These are phyloP conservation scores for Leccinum subrobustum DNA, from an alignment of 1,284 basidiomycete species.

Conservation along the genomic window DNA sequence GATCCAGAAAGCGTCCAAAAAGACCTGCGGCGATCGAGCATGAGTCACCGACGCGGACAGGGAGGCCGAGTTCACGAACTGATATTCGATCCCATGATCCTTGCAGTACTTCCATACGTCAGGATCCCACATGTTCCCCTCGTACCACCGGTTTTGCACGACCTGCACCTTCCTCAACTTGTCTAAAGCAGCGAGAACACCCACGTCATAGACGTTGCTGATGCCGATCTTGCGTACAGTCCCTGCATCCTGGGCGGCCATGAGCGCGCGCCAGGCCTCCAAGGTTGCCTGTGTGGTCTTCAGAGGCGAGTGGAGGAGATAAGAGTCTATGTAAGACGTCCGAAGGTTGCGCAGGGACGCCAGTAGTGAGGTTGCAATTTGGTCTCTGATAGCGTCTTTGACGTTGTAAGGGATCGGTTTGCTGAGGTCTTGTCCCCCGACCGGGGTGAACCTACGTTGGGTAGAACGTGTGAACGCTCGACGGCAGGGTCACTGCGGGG, in stretches of 20 bases:
- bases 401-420: constrained; percentile 75
- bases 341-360: constrained; percentile 65
- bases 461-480: constrained; percentile 3
- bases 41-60: constrained; percentile 5
- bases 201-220: constrained; percentile 73
- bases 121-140: constrained; percentile 75
- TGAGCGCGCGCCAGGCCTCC: constrained; percentile 64
- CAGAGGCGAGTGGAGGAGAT: constrained; percentile 76
- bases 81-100: constrained; percentile 63
- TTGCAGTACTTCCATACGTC: constrained; percentile 56
- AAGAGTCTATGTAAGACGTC: constrained; percentile 70
- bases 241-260: constrained; percentile 59
- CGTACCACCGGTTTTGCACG: constrained; percentile 82
- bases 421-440: constrained; percentile 65
- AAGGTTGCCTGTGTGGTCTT: constrained; percentile 56
- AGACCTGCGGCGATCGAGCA: constrained; percentile 46
- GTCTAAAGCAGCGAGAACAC: constrained; percentile 51
- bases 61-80: constrained; percentile 45
- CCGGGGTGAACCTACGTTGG: constrained; percentile 60
- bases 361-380: constrained; percentile 63
- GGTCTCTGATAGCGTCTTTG: constrained; percentile 49
- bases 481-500: not conserved
- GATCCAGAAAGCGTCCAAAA: constrained; percentile 87
- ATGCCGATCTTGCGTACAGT: constrained; percentile 66
- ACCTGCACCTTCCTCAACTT: constrained; percentile 59